These are phyloP conservation scores for Fusarium citri DNA, from an alignment of 2,329 filamentous ascomycete genomes.

Conservation along the genomic window DNA sequence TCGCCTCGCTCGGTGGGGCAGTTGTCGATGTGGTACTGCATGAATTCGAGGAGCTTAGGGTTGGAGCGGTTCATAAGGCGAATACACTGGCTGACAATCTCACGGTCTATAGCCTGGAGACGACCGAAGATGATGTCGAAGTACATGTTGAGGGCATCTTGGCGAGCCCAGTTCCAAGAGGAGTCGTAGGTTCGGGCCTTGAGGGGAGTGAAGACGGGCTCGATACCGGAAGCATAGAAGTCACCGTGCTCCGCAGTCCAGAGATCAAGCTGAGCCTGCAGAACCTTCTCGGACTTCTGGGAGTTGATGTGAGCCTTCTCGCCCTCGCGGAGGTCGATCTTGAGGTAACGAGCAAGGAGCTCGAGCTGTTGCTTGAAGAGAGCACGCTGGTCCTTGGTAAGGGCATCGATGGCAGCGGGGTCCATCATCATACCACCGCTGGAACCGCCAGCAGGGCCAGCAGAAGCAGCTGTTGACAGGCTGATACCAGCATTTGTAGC, in stretches of 20 bases:
- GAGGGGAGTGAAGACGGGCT: slow-evolving; percentile 90
- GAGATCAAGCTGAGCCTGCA: slow-evolving; percentile 93
- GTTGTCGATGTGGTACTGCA: slow-evolving; percentile 99
- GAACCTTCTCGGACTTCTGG: slow-evolving; percentile 84
- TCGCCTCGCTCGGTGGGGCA: slow-evolving; percentile 96
- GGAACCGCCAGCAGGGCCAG: slow-evolving; percentile 76
- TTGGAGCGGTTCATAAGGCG: slow-evolving; percentile 99
- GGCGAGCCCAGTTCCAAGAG: slow-evolving; percentile 98
- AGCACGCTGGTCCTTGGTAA: slow-evolving; percentile 95
- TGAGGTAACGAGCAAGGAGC: slow-evolving; percentile 92
- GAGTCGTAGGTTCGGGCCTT: slow-evolving; percentile 98
- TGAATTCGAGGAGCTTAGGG: slow-evolving; percentile 94
- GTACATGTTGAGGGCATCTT: slow-evolving; percentile 98
- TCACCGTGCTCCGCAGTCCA: slow-evolving; percentile 97
- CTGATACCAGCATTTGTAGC: slow-evolving; percentile 85
- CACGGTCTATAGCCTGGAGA: slow-evolving; percentile 90
- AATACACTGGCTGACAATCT: slow-evolving; percentile 98
- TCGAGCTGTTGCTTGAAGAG: slow-evolving; percentile 99
- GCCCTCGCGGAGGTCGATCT: slow-evolving; percentile 95
- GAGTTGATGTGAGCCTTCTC: slow-evolving; percentile 92
- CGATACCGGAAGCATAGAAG: slow-evolving; percentile 93
- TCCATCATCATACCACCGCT: slow-evolving; percentile 99
- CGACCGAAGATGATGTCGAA: slow-evolving; percentile 99
- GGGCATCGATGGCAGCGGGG: slow-evolving; percentile 92
- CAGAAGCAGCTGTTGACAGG: slow-evolving; percentile 79